Percentiles rank a stretch among this genome's conserved stretches.
Evolutionary conservation across 345 rosid genomes (phyloP).

Genomic region (Microcos paniculata): DNA sequence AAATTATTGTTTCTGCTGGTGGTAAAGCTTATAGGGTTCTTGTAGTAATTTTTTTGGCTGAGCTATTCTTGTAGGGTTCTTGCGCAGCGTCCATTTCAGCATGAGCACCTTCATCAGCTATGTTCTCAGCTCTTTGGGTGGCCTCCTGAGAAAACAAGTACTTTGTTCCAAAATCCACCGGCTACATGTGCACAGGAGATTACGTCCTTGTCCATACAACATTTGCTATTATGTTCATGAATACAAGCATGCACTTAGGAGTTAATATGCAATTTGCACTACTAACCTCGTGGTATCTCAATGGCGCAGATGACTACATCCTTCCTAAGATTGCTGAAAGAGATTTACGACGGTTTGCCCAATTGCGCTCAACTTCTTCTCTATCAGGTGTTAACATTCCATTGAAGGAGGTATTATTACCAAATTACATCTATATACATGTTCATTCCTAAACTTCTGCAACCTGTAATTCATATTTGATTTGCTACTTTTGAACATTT

Average conservation of each 20-base stretch:
- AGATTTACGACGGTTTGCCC: constrained; percentile 66
- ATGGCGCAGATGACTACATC: constrained; percentile 70
- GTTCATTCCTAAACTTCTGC: constrained; percentile 15
- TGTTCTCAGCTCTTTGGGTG: constrained; percentile 73
- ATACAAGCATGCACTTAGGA: background rate
- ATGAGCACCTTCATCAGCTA: constrained; percentile 49
- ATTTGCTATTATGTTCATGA: background rate
- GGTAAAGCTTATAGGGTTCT: too few species aligned
- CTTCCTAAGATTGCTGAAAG: constrained; percentile 95
- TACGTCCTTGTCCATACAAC: background rate
- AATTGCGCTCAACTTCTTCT: constrained; percentile 49
- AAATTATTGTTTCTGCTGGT: too few species aligned
- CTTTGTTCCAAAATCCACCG: background rate
- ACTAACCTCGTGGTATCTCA: background rate
- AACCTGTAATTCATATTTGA: background rate
- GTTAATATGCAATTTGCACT: background rate
- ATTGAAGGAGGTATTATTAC: constrained; percentile 41
- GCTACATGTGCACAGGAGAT: too few species aligned
- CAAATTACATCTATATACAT: background rate
- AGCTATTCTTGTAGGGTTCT: constrained; percentile 45
- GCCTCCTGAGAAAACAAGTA: constrained; percentile 91
- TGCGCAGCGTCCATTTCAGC: constrained; percentile 57
- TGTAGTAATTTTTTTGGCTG: background rate
- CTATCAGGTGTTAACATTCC: constrained; percentile 50
- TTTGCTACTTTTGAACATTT: background rate